Evolutionary conservation across 2,329 filamentous ascomycete genomes (phyloP), one percentile per base, ranked within the genome.

Genomic region (Aspergillus neotritici): DNA sequence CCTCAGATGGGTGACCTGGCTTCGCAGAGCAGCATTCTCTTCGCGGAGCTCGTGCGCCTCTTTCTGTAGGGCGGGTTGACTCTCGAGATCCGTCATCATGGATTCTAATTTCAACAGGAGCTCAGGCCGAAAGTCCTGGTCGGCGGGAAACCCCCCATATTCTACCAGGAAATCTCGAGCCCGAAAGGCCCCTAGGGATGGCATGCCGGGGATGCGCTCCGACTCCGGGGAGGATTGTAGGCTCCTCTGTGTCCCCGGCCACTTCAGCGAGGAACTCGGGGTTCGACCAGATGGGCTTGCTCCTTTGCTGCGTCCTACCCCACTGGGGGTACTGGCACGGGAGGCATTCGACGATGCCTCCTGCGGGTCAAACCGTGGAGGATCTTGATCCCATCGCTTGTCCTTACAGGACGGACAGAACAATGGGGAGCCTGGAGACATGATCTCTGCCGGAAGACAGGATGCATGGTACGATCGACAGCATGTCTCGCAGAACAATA

Each of bases 381-480:
- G 52, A 4, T 35, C 43, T 14, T 25, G 46, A 36, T 61, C 55
- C 55, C 58, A 61, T 15, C 38, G 41, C 17, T 53, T 52, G 9
- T 40, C 39, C 15, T 37, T 53, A 38, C 61, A 63, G 9, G 58
- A 51, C 7, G 58, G 54, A 30, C 60, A 63, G 40, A 56, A 36
- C 33, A 62, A 63, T 5, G 29, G 15, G 1, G n/a, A 34, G 34
- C 4, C 10, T 15, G 13, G 33, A 6, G 4, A 12, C 34, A 40
- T 39, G 13, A 40, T 35, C 9, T 34, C 32, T 6, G 30, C 35
- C 34, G 36, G 31, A 30, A 64, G 39, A 28, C 61, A 64, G 12
- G 41, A 42, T 16, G 41, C 40, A 43, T 63, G 61, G 43, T 63
- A 63, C 8, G 60, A 58, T 43, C 61, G 55, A 47, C 56, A 61